Evolutionary conservation across 2,329 filamentous ascomycete genomes (phyloP), one percentile per base, ranked within the genome.

Genomic region (Byssothecium circinans): DNA sequence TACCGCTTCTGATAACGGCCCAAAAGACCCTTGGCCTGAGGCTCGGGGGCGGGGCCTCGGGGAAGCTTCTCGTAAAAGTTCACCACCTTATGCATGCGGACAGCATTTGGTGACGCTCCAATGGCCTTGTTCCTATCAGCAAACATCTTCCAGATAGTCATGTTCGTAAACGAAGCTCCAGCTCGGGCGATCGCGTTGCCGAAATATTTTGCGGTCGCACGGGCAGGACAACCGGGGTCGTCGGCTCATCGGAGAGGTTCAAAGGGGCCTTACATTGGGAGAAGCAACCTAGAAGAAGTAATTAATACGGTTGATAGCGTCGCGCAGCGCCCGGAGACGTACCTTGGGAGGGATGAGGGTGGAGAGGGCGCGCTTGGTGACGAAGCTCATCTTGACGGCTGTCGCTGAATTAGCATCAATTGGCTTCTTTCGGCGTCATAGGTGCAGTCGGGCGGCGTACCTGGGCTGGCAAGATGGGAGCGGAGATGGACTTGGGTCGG

Each of bases 281-380:
- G 88, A 91, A 66, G 89, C 88, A 73, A 94, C 82, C 88, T 91
- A 58, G 62, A 62, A 44, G 52, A 41, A 37, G 32, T 43, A 53
- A 62, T 79, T 70, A 80, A 77, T 51, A 51, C 42, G 29, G 38
- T 45, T 7, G 42, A 44, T 18, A 41, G 35, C 41, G 37, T 45
- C 50, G 50, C 44, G 50, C 43, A 48, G 34, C 14, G 36, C 25
- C 36, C 44, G 47, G 42, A 51, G 53, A 64, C 80, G 65, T 81
- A 96, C 92, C 91, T 99, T 99, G 72, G 95, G 94, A 67, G 95
- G 95, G 70, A 99, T 96, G 77, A 99, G 87, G 82, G 95, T 96
- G 74, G 94, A 97, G 73, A 96, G 87, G 82, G 84, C 88, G 79
- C 91, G 86, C 78, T 88, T 89, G 71, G 86, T 84, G 71, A 95